phyloP scores from a whole-genome alignment of 257 asterid species.

The Phtheirospermum japonicum region DNA sequence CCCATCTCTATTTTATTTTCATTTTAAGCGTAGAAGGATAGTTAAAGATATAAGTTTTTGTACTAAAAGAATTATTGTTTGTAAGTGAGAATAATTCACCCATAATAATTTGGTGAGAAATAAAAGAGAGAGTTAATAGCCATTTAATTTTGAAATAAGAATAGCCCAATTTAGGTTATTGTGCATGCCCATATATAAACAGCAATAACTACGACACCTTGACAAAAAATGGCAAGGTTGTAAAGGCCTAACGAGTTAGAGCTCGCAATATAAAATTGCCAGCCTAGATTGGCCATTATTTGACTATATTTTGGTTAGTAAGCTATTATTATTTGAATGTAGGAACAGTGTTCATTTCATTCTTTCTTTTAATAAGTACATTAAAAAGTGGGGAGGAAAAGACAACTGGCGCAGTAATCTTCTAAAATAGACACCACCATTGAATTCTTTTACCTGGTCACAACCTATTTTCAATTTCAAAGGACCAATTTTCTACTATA shows the following conservation, averaged over 20 bases:
- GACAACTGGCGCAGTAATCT: too few species aligned
- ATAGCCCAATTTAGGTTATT: slow-evolving; percentile 9
- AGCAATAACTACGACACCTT: neutral
- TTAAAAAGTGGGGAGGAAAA: too few species aligned
- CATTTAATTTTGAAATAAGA: too few species aligned
- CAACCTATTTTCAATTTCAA: too few species aligned
- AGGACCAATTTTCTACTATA: too few species aligned
- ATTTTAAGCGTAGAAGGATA: neutral
- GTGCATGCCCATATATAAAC: slow-evolving; percentile 3
- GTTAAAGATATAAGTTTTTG: neutral
- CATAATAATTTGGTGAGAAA: slow-evolving; percentile 11
- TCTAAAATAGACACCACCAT: too few species aligned
- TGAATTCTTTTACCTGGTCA: too few species aligned
- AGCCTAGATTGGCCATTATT: neutral
- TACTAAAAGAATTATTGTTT: neutral
- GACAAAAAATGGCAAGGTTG: neutral
- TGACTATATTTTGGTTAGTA: neutral
- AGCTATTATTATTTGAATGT: too few species aligned
- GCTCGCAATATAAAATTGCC: slow-evolving; percentile 1
- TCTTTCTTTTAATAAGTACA: too few species aligned
- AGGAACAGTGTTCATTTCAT: too few species aligned
- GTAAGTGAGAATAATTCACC: slow-evolving; percentile 16
- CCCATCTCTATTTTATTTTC: neutral
- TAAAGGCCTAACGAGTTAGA: neutral
- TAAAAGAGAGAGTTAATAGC: too few species aligned